Evolutionary conservation across 345 rosid species (phyloP), one percentile per base, ranked within the genome.

Genomic region (Pistacia integerrima): DNA sequence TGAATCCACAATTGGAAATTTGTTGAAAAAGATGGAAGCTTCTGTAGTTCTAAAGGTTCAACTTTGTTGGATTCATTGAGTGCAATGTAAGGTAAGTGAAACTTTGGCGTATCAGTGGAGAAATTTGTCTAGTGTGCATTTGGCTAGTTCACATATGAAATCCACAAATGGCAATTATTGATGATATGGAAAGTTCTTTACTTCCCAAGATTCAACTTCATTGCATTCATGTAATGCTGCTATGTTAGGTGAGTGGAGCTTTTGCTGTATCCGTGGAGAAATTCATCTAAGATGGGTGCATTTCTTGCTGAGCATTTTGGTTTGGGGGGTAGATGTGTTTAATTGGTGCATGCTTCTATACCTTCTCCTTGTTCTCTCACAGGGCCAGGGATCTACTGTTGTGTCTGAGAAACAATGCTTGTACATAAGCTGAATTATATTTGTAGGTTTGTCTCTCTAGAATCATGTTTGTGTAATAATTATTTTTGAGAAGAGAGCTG

Each of bases 191-290:
- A 68, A 30, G n/a, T 64, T 74, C 33, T 72, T 35, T 72, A 44
- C 13, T 30, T 28, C 72, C 60, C 48, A 33, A 69, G 46, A 58
- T 55, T 5, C 13, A 18, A 28, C 16, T 2, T 17, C 11, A 17
- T 33, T 17, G 22, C 13, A 11, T 67, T 67, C 36, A n/a, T 22
- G 3, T 8, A 67, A 10, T 48, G 14, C 38, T 35, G 8, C 18
- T 63, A 3, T 63, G 13, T 67, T 13, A 28, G 71, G 35, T 67
- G 70, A 67, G 58, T 49, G 72, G 18, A 36, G 7, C 68, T 36
- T 64, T 16, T 36, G 51, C 38, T 36, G 51, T 64, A 64, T 64
- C 68, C 17, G 13, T 17, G 11, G 51, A 38, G 44, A 64, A 64
- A 36, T 64, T 18, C 11, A 8, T 64, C 51, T 38, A 36, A 64